phyloP scores from a whole-genome alignment of 2,329 filamentous ascomycete genomes.

The Madurella mycetomatis region DNA sequence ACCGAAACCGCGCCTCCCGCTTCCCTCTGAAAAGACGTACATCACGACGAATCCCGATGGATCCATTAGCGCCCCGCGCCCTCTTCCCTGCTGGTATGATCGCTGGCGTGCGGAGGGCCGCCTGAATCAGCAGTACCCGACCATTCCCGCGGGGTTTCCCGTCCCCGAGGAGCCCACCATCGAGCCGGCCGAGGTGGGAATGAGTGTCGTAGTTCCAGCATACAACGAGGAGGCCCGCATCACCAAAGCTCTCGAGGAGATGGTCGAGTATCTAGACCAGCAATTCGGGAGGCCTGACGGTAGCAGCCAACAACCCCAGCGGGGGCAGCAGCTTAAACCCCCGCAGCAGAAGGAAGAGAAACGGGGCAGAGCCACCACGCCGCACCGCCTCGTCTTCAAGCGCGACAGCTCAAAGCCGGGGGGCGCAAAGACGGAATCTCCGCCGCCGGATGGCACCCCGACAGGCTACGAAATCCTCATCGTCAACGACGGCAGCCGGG shows the following conservation, averaged over 20 bases:
- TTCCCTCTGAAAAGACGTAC: slow-evolving; percentile 80
- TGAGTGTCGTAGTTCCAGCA: slow-evolving; percentile 89
- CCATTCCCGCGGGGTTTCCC: slow-evolving; percentile 37
- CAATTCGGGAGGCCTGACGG: slow-evolving; percentile 58
- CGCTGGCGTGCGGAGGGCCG: slow-evolving; percentile 61
- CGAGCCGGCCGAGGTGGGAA: slow-evolving; percentile 72
- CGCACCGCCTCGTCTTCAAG: slow-evolving; percentile 33
- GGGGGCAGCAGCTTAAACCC: slow-evolving; percentile 9
- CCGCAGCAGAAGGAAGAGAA: slow-evolving; percentile 25
- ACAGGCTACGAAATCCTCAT: slow-evolving; percentile 88
- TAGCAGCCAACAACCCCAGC: slow-evolving; percentile 20
- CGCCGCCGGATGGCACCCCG: neutral
- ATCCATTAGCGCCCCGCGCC: slow-evolving; percentile 37
- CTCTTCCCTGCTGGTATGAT: slow-evolving; percentile 86
- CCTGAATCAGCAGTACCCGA: slow-evolving; percentile 38
- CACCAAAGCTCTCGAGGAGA: slow-evolving; percentile 81
- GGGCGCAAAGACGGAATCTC: neutral
- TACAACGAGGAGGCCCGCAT: slow-evolving; percentile 91
- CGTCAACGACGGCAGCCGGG: slow-evolving; percentile 83
- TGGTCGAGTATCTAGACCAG: slow-evolving; percentile 76
- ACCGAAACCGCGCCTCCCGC: slow-evolving; percentile 69
- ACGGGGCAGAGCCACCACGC: slow-evolving; percentile 27
- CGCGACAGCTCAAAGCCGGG: slow-evolving; percentile 35
- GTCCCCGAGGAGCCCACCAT: slow-evolving; percentile 53
- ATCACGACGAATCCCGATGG: slow-evolving; percentile 67